These are phyloP conservation scores for Silene latifolia DNA, from an alignment of 148 eudicot genomes.

Conservation along the genomic window DNA sequence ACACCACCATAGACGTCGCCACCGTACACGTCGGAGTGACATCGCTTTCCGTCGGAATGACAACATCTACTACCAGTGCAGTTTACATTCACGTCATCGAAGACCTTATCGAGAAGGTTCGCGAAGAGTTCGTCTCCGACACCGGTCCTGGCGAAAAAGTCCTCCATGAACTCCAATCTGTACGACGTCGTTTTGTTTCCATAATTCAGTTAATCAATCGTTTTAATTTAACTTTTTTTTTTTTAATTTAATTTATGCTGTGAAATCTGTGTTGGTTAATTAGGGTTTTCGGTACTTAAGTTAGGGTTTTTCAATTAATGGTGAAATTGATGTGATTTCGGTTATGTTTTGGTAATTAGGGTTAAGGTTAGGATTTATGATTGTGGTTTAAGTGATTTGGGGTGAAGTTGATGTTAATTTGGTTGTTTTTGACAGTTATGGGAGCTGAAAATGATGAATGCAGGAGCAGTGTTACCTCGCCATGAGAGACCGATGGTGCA, in stretches of 20 bases:
- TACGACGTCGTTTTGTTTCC: conserved; percentile 22
- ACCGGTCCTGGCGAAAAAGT: conserved; percentile 80
- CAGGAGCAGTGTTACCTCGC: conserved; percentile 70
- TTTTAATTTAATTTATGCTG: too few relatives aligned
- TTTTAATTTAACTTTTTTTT: background rate
- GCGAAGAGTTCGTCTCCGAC: conserved; percentile 67
- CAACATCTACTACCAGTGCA: conserved; percentile 58
- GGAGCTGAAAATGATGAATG: conserved; percentile 89
- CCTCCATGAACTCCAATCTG: conserved; percentile 77
- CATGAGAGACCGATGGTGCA: conserved; percentile 57
- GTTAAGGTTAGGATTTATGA: background rate
- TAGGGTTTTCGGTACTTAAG: background rate
- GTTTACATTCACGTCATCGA: conserved; percentile 80
- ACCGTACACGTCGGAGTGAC: background rate
- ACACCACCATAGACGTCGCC: too few relatives aligned
- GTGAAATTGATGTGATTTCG: background rate
- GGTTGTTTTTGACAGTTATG: conserved; percentile 49
- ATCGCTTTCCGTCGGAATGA: conserved; percentile 32
- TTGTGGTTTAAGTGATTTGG: conserved; percentile 19
- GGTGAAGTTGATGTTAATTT: conserved; percentile 12
- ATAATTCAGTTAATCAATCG: background rate
- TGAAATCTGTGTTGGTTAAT: background rate
- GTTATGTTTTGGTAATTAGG: background rate
- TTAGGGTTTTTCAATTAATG: background rate
- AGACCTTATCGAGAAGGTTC: conserved; percentile 87